Percentiles rank a stretch among this genome's conserved stretches.
Conservation (phyloP, 2,329 filamentous ascomycete genomes). For the Colletotrichum zoysiae region DNA sequence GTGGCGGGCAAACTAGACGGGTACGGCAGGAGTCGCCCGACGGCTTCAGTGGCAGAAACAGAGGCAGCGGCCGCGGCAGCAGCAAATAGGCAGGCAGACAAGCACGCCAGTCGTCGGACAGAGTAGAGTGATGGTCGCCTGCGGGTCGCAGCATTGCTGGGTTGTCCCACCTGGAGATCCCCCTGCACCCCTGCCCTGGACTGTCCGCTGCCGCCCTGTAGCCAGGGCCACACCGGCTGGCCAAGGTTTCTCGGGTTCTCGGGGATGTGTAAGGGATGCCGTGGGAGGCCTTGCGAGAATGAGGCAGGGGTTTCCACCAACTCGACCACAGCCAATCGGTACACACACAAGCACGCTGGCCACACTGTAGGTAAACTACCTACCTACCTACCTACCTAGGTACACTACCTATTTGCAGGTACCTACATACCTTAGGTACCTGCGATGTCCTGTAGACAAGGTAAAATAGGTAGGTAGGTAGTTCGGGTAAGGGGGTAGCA, state of each 20-base stretch:
- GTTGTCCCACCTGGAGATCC: slow-evolving; percentile 30
- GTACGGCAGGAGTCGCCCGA: slow-evolving; percentile 27
- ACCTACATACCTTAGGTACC: too few relatives aligned
- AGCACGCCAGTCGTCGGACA: neutral
- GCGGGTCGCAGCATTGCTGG: slow-evolving; percentile 26
- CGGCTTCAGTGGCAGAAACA: slow-evolving; percentile 23
- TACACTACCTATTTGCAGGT: too few relatives aligned
- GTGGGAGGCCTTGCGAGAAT: slow-evolving; percentile 19
- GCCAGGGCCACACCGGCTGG: slow-evolving; percentile 28
- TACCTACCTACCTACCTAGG: too few relatives aligned
- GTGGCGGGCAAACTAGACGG: slow-evolving; percentile 39
- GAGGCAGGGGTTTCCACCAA: slow-evolving; percentile 28
- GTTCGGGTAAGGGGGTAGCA: neutral
- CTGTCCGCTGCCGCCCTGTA: slow-evolving; percentile 6
- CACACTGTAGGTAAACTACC: neutral
- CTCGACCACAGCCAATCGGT: slow-evolving; percentile 22
- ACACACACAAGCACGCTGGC: neutral
- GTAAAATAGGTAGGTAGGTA: too few relatives aligned
- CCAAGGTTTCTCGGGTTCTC: slow-evolving; percentile 33
- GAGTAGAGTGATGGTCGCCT: slow-evolving; percentile 1
- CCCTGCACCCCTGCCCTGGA: neutral
- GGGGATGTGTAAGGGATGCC: slow-evolving; percentile 26
- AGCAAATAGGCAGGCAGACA: neutral
- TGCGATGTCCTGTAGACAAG: too few relatives aligned
- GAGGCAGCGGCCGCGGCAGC: slow-evolving; percentile 6